Percentiles rank a stretch among this genome's conserved stretches.
Conservation (phyloP, 805 yeast genomes). For the Grigorovia humatica region DNA sequence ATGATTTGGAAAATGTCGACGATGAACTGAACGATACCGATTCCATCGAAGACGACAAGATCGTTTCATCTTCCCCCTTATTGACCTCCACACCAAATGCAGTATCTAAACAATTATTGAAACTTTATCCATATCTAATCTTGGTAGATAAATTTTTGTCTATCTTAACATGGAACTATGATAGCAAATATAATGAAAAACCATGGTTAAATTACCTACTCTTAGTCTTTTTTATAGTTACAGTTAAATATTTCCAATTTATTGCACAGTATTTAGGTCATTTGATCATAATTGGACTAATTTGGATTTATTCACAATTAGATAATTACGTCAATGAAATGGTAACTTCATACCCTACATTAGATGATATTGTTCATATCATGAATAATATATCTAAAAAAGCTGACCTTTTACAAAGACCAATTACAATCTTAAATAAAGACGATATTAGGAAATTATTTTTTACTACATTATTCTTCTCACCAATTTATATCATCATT, state of each 20-base stretch:
- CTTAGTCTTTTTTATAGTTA: slow-evolving; percentile 35
- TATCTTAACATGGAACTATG: slow-evolving; percentile 84
- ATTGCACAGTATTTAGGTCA: slow-evolving; percentile 78
- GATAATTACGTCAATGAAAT: slow-evolving; percentile 48
- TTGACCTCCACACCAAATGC: slow-evolving; percentile 85
- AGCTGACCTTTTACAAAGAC: slow-evolving; percentile 64
- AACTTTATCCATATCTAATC: slow-evolving; percentile 75
- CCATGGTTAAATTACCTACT: slow-evolving; percentile 31
- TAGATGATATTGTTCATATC: slow-evolving; percentile 77
- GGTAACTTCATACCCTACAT: slow-evolving; percentile 60
- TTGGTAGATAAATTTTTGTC: slow-evolving; percentile 60
- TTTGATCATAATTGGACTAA: slow-evolving; percentile 49
- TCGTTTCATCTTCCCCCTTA: slow-evolving; percentile 57
- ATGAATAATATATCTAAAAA: slow-evolving; percentile 65
- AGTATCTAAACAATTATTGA: slow-evolving; percentile 70
- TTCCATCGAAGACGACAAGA: not conserved
- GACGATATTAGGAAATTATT: slow-evolving; percentile 71
- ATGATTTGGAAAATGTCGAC: not conserved
- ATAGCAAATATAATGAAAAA: slow-evolving; percentile 59
- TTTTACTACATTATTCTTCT: slow-evolving; percentile 74
- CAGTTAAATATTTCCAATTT: slow-evolving; percentile 70
- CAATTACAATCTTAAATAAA: slow-evolving; percentile 63
- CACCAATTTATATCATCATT: slow-evolving; percentile 70
- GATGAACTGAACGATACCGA: not conserved
- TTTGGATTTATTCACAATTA: slow-evolving; percentile 49